These are phyloP conservation scores for Trichoderma hamatum DNA, from an alignment of 2,329 filamentous ascomycete genomes.

Conservation along the genomic window DNA sequence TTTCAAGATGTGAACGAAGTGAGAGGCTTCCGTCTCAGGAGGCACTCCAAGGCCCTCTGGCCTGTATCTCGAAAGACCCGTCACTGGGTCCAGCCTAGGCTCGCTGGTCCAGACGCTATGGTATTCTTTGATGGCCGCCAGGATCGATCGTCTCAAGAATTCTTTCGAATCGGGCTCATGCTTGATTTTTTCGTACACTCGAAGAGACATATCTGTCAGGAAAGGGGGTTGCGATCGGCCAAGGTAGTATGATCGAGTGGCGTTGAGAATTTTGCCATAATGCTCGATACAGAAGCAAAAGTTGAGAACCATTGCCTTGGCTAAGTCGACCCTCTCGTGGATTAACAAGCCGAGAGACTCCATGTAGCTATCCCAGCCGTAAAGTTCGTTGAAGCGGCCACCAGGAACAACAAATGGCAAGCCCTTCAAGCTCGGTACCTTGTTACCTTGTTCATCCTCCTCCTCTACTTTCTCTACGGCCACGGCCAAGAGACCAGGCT, in stretches of 20 bases:
- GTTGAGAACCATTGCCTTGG: slow-evolving; percentile 92
- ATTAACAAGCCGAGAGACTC: slow-evolving; percentile 86
- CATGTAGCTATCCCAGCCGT: slow-evolving; percentile 99
- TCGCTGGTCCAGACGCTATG: slow-evolving; percentile 82
- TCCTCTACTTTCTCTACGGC: slow-evolving; percentile 80
- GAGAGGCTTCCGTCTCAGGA: slow-evolving; percentile 84
- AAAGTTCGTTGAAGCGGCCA: slow-evolving; percentile 96
- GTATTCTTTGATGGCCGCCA: slow-evolving; percentile 97
- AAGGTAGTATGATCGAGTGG: slow-evolving; percentile 94
- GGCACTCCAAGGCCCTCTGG: slow-evolving; percentile 84
- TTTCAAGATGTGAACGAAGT: slow-evolving; percentile 81
- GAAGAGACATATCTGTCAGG: slow-evolving; percentile 93
- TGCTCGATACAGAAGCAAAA: slow-evolving; percentile 99
- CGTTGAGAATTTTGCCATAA: slow-evolving; percentile 98
- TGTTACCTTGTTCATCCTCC: slow-evolving; percentile 59
- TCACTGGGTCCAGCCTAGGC: slow-evolving; percentile 75
- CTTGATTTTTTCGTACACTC: slow-evolving; percentile 92
- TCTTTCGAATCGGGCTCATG: slow-evolving; percentile 78
- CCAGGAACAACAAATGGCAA: slow-evolving; percentile 97
- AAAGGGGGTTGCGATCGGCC: slow-evolving; percentile 94
- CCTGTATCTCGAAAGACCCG: slow-evolving; percentile 81
- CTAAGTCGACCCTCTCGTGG: slow-evolving; percentile 81
- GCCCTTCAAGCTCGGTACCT: slow-evolving; percentile 73
- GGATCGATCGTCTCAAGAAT: slow-evolving; percentile 76
- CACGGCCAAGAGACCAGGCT: slow-evolving; percentile 85